Percentiles rank a stretch among this genome's conserved stretches.
These are phyloP conservation scores for Rubus idaeus DNA, from an alignment of 306 rosid genomes.

Conservation along the genomic window DNA sequence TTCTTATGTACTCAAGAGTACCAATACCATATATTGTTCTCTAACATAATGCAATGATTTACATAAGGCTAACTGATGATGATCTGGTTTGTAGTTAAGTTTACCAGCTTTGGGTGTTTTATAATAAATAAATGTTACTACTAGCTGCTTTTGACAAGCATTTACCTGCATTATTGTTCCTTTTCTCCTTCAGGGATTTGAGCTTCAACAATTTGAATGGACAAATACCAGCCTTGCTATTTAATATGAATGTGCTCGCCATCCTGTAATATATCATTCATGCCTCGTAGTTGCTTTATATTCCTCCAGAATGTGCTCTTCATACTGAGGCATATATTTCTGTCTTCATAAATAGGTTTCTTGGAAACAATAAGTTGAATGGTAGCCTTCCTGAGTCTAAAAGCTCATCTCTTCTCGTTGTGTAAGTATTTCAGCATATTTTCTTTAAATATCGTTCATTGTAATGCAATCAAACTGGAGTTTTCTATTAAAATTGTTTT, in stretches of 20 bases:
- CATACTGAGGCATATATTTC: slow-evolving; percentile 14
- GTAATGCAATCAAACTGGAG: not conserved
- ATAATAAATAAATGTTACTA: not conserved
- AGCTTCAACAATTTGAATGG: slow-evolving; percentile 83
- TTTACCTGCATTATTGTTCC: slow-evolving; percentile 10
- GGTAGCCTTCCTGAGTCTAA: slow-evolving; percentile 58
- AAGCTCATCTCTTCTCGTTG: slow-evolving; percentile 44
- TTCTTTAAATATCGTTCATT: not conserved
- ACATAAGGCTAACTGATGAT: not conserved
- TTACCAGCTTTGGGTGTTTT: slow-evolving; percentile 3
- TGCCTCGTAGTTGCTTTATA: not conserved
- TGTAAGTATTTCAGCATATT: slow-evolving; percentile 49
- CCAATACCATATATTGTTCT: not conserved
- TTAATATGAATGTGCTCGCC: slow-evolving; percentile 54
- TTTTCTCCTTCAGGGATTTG: slow-evolving; percentile 59
- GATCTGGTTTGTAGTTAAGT: not conserved
- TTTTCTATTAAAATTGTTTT: not conserved
- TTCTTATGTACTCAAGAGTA: not conserved
- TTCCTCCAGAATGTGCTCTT: slow-evolving; percentile 17
- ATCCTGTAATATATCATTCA: slow-evolving; percentile 51
- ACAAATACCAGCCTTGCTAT: slow-evolving; percentile 55
- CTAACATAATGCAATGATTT: not conserved
- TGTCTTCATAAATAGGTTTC: slow-evolving; percentile 46
- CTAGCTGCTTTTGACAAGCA: not conserved
- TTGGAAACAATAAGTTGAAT: slow-evolving; percentile 68